Conservation (phyloP, 1,139 yeast species). For the Yamadazyma pseudoaaseri region DNA sequence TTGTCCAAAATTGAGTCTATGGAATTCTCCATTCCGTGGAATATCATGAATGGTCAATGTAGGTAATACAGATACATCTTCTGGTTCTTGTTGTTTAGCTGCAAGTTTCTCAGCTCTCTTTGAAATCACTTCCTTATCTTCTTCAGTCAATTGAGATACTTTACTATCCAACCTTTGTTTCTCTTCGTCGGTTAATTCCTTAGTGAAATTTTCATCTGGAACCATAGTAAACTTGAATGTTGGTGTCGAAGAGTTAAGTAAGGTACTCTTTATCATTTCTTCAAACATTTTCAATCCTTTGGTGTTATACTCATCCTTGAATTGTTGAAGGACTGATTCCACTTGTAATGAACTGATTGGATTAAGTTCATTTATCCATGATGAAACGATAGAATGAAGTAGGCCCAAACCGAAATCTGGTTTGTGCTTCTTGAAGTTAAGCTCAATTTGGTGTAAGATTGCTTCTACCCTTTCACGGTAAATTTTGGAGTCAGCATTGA, state of each 20-base stretch:
- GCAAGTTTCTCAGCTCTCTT: slow-evolving; percentile 60
- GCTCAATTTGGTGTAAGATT: slow-evolving; percentile 82
- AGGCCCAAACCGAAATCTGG: slow-evolving; percentile 88
- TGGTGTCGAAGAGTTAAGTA: slow-evolving; percentile 50
- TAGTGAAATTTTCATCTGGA: slow-evolving; percentile 60
- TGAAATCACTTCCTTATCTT: slow-evolving; percentile 58
- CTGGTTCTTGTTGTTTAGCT: slow-evolving; percentile 62
- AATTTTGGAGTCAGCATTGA: slow-evolving; percentile 42
- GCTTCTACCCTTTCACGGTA: slow-evolving; percentile 74
- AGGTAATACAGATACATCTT: slow-evolving; percentile 79
- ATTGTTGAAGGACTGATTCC: slow-evolving; percentile 55
- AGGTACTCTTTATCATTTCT: slow-evolving; percentile 51
- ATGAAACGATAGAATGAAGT: slow-evolving; percentile 70
- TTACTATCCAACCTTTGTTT: slow-evolving; percentile 44
- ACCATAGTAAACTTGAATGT: slow-evolving; percentile 71
- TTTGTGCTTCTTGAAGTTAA: slow-evolving; percentile 80
- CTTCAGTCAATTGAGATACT: slow-evolving; percentile 45
- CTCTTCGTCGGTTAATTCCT: slow-evolving; percentile 55
- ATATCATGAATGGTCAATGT: slow-evolving; percentile 74
- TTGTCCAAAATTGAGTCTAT: slow-evolving; percentile 26
- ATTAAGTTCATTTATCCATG: slow-evolving; percentile 79
- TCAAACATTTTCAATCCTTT: slow-evolving; percentile 61
- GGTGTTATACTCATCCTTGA: slow-evolving; percentile 55
- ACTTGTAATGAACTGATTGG: slow-evolving; percentile 68
- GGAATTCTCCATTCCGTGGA: slow-evolving; percentile 50